Percentiles rank a stretch among this genome's conserved stretches.
phyloP scores from a whole-genome alignment of 2,329 filamentous ascomycete species.

The Fonsecaea erecta region DNA sequence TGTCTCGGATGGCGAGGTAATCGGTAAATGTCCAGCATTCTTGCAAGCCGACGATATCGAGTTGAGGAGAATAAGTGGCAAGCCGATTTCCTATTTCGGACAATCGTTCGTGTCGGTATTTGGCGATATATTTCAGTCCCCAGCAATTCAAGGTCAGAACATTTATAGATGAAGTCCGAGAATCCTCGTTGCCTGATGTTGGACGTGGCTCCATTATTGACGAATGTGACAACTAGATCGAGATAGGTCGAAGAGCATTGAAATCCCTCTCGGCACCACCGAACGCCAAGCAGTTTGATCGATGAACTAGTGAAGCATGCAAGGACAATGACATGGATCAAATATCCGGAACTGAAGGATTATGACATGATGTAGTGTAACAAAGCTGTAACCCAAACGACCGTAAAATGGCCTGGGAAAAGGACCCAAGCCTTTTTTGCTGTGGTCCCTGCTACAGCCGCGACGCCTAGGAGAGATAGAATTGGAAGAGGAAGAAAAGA shows the following conservation, averaged over 20 bases:
- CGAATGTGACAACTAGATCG: neutral
- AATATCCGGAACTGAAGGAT: neutral
- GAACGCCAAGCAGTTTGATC: constrained; percentile 6
- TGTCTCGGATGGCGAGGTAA: constrained; percentile 75
- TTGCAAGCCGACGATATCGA: constrained; percentile 89
- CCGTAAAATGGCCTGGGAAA: neutral
- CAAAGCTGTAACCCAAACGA: neutral
- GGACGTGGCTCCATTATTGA: neutral
- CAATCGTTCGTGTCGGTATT: constrained; percentile 76
- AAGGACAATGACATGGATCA: constrained; percentile 1
- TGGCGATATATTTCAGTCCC: constrained; percentile 87
- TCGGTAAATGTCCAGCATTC: constrained; percentile 92
- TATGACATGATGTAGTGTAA: neutral
- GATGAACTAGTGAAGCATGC: constrained; percentile 5
- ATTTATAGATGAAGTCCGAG: constrained; percentile 55
- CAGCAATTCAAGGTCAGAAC: constrained; percentile 94
- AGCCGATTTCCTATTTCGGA: constrained; percentile 82
- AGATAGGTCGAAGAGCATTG: neutral
- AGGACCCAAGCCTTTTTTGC: neutral
- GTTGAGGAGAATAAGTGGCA: constrained; percentile 67
- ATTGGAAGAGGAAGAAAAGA: neutral
- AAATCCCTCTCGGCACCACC: neutral
- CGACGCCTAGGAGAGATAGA: neutral
- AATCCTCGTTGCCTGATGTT: neutral
- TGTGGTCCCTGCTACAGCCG: neutral